Evolutionary conservation across 2,329 filamentous ascomycete genomes (phyloP), one percentile per base, ranked within the genome.

Genomic region (Fusarium sp.): DNA sequence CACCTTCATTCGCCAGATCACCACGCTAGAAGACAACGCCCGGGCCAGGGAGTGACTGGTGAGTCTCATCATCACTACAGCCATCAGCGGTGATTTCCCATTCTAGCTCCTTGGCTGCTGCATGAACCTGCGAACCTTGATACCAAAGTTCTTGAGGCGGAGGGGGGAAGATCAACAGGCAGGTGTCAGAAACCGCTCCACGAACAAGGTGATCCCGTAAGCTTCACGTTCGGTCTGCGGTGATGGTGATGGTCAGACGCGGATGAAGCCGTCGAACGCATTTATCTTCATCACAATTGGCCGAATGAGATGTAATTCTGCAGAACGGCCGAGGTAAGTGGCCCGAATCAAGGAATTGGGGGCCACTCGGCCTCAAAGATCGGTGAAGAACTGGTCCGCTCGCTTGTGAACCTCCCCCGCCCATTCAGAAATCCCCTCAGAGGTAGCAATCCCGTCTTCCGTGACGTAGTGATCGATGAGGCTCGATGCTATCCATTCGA

Each of bases 401-500:
- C 84, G 80, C 17, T 75, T 70, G 4, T 74, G 79, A 12, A 86
- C 75, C 65, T 79, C 78, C 6, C 73, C 68, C 0, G 87, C 87
- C 62, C 81, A 81, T 31, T 77, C 67, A 6, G 70, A 74, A 24
- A 90, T 85, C n/a, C 84, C 81, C 22, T 81, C 70, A 9, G 77
- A 69, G 3, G 75, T 80, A 80, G 81, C 84, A 31, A 85, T 75
- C 0, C 89, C 89, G 6, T 86, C 80, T 62, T 92, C 89, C 4
- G 87, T 89, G 35, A 90, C 79, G 74, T 90, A 91, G 0, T 80
- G 79, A 74, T 91, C 85, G 7, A 92, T 81, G 46, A 90, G 76
- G 10, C 75, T 66, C 0, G 85, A 77, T 2, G 87, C 84, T 46
- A 91, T 83, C 89, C 89, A 91, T 80, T 92, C 90, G 57, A 91